phyloP scores from a whole-genome alignment of 2,329 filamentous ascomycete genomes.

The Aspergillus alliaceus region DNA sequence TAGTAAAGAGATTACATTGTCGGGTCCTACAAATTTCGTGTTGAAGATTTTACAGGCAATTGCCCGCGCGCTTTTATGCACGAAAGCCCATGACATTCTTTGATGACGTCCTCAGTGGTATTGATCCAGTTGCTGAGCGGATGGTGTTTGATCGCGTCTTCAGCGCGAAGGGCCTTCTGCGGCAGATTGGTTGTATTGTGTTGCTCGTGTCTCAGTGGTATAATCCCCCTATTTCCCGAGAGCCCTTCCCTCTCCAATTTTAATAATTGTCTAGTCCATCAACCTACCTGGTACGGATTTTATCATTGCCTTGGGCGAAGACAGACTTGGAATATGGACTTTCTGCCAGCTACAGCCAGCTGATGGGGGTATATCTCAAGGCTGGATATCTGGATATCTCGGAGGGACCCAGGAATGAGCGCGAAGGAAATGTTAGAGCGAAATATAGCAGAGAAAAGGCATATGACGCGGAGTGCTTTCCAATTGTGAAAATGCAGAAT shows the following conservation, averaged over 20 bases:
- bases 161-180: not conserved
- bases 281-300: not conserved
- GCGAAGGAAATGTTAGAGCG: not conserved
- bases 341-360: not conserved
- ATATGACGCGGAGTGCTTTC: not conserved
- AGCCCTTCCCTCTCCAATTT: no score
- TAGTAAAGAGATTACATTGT: not conserved
- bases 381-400: not conserved
- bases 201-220: not conserved
- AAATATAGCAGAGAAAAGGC: not conserved
- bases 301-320: not conserved
- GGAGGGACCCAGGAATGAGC: not conserved
- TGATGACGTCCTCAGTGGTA: not conserved
- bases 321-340: not conserved
- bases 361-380: not conserved
- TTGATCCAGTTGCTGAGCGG: not conserved
- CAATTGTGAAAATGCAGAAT: not conserved
- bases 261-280: not conserved
- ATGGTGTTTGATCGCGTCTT: not conserved
- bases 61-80: not conserved
- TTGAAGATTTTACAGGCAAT: not conserved
- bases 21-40: not conserved
- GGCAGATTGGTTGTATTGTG: not conserved
- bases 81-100: not conserved
- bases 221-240: no score